Base-by-base conservation (phyloP, 2,329 filamentous ascomycete genomes). In the Xylariaceae sp. region DNA sequence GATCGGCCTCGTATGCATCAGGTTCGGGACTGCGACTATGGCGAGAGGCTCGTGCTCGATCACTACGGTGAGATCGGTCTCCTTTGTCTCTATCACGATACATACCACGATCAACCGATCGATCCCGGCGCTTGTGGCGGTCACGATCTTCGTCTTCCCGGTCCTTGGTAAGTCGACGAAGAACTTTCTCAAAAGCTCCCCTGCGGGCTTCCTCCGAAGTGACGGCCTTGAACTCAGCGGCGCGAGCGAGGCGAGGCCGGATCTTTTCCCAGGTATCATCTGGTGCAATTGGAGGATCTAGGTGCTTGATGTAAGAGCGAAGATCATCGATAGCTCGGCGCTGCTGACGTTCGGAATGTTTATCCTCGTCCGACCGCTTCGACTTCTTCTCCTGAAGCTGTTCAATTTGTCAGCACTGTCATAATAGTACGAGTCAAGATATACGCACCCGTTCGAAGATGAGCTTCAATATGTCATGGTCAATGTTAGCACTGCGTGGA, bases 1-100 rank as follows among this genome's bases (percentile, higher is more conserved):
- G 87, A 72, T 99, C 94, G 61, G 92, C 94, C 75, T 97, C 94
- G 74, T 99, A 99, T 17, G 90, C 85, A 76, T 99, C 92, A 60
- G 85, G 84, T 74, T 97, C 94, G n/a, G 92, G 92, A 67, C 88
- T 92, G 68, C 92, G 90, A 71, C 90, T 95, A 67, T 85, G 84
- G 67, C 90, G 80, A 66, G 76, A 75, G 70, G 79, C 75, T 69
- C 83, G 82, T 66, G 76, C 79, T 67, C 78, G 77, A 61, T 73
- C 71, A 70, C 78, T 77, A 65, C 84, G 83, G 73, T 86, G 83
- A 75, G 82, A 80, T 77, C 83, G 80, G 75, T 88, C 85, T 78
- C 82, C 81, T 74, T 80, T 77, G 48, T 83, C 85, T 64, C 67
- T 67, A 45, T 72, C 86, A 69, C 88, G 84, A 66, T 87, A 75